Base-by-base conservation (phyloP, 768 basidiomycete species). In the Daedaleopsis sinensis region DNA sequence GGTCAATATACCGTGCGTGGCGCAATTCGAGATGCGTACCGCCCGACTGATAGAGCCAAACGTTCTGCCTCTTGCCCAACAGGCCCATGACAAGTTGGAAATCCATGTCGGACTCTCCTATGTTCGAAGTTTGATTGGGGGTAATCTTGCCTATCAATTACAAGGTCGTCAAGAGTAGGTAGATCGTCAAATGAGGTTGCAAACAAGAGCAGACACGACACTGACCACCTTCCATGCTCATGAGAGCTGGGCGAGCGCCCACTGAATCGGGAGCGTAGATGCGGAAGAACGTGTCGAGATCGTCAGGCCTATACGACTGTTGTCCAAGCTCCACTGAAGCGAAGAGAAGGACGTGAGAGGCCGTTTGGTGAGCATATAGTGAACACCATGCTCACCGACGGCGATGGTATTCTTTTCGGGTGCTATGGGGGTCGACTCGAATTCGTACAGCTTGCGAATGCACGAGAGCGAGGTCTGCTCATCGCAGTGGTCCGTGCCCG, bases 41-140 rank as follows among this genome's bases (percentile, higher is more conserved):
- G 2, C 69, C 66, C 13, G 60, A 57, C 37, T 70, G 66, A 39
- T 64, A 67, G 27, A 68, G 52, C n/a, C 43, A 55, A 16, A 70
- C 65, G 8, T 54, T 18, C 49, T 69, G 36, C 35, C 50, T 38
- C 11, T 52, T 43, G 3, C 68, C 65, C 0, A 68, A 57, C 16
- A 86, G 74, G 9, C 81, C 79, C 63, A 91, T 84, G 13, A 77
- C 83, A 53, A 89, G 90, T 72, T 91, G 82, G 19, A 91, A 82
- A 69, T 92, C 90, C 3, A 92, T 81, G 67, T 88, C 80, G 32
- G 88, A 87, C 77, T 90, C 90, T 19, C 80, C 85, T 52, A 88
- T 86, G 65, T 84, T 83, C 46, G 78, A 71, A 11, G 5, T 8
- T 21, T 38, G 18, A 67, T 16, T 74, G 78, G 64, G 12, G 49